Conservation (phyloP, 352 stramenopile species). For the Globisporangium parvum region DNA sequence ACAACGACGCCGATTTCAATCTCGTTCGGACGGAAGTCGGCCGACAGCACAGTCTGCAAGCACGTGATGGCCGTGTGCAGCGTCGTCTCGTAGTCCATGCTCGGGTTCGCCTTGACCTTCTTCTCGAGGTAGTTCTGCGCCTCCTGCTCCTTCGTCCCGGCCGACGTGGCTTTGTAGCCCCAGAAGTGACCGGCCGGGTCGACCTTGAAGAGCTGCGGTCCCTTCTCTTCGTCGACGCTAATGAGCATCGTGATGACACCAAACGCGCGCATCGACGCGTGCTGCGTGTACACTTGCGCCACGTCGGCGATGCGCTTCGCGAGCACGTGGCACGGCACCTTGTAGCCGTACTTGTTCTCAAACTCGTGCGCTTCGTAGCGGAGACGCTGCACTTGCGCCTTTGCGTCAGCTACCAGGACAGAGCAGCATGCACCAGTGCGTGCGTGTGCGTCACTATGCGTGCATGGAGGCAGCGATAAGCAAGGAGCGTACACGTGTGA, state of each 20-base stretch:
- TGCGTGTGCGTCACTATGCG: neutral
- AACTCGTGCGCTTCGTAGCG: slow-evolving; percentile 97
- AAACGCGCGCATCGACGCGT: slow-evolving; percentile 93
- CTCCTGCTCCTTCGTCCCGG: slow-evolving; percentile 97
- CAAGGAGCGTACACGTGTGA: neutral
- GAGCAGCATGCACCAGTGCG: neutral
- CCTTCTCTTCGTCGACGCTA: slow-evolving; percentile 97
- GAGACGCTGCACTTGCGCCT: slow-evolving; percentile 92
- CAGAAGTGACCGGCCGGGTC: slow-evolving; percentile 98
- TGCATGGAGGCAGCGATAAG: too few species aligned
- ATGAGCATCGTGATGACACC: slow-evolving; percentile 95
- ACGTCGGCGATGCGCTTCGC: slow-evolving; percentile 97
- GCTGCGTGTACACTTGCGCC: slow-evolving; percentile 94
- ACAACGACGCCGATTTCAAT: slow-evolving; percentile 86
- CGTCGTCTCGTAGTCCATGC: slow-evolving; percentile 91
- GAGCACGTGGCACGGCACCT: slow-evolving; percentile 92
- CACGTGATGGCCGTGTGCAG: slow-evolving; percentile 96
- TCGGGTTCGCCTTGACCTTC: slow-evolving; percentile 89
- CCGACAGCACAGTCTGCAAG: slow-evolving; percentile 95
- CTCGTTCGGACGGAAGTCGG: slow-evolving; percentile 97
- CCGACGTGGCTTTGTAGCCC: slow-evolving; percentile 91
- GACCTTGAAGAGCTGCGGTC: slow-evolving; percentile 97
- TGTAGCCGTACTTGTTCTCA: slow-evolving; percentile 96
- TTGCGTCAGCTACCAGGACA: slow-evolving; percentile 68
- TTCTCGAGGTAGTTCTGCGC: slow-evolving; percentile 99